Conservation (phyloP, 345 rosid species). For the Syzygium aromaticum region DNA sequence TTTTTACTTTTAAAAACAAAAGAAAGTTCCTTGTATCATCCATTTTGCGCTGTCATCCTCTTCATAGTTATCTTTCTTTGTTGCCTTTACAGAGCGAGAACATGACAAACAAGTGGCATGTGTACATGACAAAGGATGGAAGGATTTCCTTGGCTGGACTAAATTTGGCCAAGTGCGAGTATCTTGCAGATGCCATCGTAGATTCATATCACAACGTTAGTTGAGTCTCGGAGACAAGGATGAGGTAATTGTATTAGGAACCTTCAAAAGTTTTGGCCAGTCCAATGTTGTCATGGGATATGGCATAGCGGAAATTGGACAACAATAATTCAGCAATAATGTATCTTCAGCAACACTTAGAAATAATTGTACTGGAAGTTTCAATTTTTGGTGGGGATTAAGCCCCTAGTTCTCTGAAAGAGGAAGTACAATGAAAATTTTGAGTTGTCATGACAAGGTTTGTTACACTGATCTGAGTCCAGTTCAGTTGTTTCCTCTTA, state of each 20-base stretch:
- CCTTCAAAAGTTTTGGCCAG: constrained; percentile 4
- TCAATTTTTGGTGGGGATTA: background rate
- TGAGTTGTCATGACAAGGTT: background rate
- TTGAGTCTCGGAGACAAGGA: constrained; percentile 9
- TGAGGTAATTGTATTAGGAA: background rate
- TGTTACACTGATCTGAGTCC: background rate
- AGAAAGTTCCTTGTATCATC: background rate
- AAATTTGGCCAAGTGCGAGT: constrained; percentile 84
- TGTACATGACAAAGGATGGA: constrained; percentile 96
- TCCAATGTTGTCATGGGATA: background rate
- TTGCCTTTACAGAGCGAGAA: constrained; percentile 47
- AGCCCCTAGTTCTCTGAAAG: background rate
- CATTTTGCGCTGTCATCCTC: background rate
- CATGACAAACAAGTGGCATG: constrained; percentile 90
- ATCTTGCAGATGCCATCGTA: constrained; percentile 82
- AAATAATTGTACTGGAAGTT: background rate
- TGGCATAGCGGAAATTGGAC: background rate
- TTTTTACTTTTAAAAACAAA: background rate
- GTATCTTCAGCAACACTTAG: background rate
- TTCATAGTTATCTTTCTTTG: background rate
- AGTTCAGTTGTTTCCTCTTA: background rate
- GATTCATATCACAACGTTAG: constrained; percentile 79
- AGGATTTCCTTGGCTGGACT: constrained; percentile 90
- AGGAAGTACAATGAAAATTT: background rate
- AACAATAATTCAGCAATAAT: background rate